Evolutionary conservation across 352 stramenopile genomes (phyloP).

Genomic region (Phytophthora agathidicida): DNA sequence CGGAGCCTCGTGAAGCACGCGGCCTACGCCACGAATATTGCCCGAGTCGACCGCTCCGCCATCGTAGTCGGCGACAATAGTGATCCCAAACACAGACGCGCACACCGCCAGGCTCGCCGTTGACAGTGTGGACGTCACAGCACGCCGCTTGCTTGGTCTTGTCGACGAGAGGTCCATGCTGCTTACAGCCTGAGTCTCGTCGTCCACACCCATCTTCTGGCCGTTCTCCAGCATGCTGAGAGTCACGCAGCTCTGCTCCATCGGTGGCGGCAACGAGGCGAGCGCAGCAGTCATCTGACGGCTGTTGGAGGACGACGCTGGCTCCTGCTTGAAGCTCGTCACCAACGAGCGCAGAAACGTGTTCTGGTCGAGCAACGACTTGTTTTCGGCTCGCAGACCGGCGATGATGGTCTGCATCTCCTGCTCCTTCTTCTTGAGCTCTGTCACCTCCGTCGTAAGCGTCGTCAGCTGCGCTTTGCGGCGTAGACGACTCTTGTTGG

Average conservation of each 20-base stretch:
- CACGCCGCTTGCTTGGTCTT: constrained; percentile 45
- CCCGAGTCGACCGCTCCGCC: constrained; percentile 33
- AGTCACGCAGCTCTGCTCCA: constrained; percentile 22
- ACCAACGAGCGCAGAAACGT: constrained; percentile 78
- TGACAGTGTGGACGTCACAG: constrained; percentile 47
- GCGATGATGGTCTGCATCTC: constrained; percentile 74
- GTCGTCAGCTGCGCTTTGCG: constrained; percentile 76
- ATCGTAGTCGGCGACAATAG: constrained; percentile 67
- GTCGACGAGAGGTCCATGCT: constrained; percentile 16
- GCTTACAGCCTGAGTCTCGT: constrained; percentile 19
- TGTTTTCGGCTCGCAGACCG: constrained; percentile 75
- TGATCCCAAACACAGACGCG: constrained; percentile 82
- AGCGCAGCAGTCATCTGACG: constrained; percentile 20
- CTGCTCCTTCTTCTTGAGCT: constrained; percentile 72
- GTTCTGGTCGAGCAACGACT: constrained; percentile 81
- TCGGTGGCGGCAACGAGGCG: constrained; percentile 38
- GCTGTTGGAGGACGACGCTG: constrained; percentile 9
- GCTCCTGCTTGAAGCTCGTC: constrained; percentile 49
- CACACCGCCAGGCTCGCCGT: constrained; percentile 71
- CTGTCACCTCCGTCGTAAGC: constrained; percentile 60
- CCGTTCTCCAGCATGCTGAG: constrained; percentile 36
- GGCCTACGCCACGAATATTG: constrained; percentile 59
- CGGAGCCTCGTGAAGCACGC: constrained; percentile 68
- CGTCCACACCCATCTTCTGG: constrained; percentile 31
- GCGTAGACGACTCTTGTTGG: constrained; percentile 79